Percentiles rank a stretch among this genome's conserved stretches.
Conservation (phyloP, 495 filamentous ascomycete genomes). For the Lasiosphaeris hirsuta region DNA sequence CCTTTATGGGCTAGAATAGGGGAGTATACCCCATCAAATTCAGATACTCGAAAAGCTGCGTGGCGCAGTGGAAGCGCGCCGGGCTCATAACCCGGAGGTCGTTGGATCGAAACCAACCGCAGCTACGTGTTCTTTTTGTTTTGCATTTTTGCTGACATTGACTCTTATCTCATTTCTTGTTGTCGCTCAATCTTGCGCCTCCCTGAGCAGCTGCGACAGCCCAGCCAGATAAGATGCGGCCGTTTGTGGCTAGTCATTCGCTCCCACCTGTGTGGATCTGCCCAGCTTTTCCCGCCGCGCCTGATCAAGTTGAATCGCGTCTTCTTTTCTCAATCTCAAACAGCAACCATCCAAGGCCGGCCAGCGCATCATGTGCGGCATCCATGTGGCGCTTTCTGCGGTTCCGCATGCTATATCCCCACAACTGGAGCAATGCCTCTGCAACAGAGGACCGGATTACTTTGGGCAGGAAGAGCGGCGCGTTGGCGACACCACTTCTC, state of each 20-base stretch:
- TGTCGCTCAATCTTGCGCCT: background rate
- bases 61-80: too few species aligned
- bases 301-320: background rate
- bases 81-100: too few species aligned
- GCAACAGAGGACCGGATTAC: conserved; percentile 52
- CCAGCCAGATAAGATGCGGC: too few species aligned
- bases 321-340: background rate
- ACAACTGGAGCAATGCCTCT: conserved; percentile 31
- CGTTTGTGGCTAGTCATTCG: too few species aligned
- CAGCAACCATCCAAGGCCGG: background rate
- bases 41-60: too few species aligned
- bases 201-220: background rate
- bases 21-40: too few species aligned
- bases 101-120: too few species aligned
- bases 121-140: conserved; percentile 13
- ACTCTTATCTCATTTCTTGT: background rate
- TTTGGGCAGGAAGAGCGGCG: conserved; percentile 38
- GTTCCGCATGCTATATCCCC: conserved; percentile 22
- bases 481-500: background rate
- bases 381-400: conserved; percentile 38
- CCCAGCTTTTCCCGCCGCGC: background rate
- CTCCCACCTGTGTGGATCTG: too few species aligned
- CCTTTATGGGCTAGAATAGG: too few species aligned
- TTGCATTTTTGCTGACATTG: conserved; percentile 6
- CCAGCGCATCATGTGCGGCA: conserved; percentile 43